Evolutionary conservation across 2,329 filamentous ascomycete genomes (phyloP).

Genomic region (Colletotrichum sp.): DNA sequence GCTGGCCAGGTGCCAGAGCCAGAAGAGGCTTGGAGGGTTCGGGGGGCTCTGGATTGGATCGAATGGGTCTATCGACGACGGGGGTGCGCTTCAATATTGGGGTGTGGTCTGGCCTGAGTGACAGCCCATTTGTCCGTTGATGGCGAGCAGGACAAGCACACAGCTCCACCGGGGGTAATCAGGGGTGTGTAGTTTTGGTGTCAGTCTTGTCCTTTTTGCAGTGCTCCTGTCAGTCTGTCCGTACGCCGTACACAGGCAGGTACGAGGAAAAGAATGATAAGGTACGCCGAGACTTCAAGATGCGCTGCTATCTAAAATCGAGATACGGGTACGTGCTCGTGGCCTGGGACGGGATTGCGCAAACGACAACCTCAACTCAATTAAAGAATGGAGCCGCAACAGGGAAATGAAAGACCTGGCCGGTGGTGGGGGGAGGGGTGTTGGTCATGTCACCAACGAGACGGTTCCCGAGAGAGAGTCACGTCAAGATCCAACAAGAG

Average conservation of each 20-base stretch:
- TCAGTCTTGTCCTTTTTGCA: background rate
- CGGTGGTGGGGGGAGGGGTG: background rate
- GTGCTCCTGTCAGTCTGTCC: background rate
- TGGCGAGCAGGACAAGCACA: background rate
- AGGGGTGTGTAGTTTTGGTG: background rate
- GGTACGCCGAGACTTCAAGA: background rate
- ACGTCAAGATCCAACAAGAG: background rate
- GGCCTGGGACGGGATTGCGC: conserved; percentile 8
- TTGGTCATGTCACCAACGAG: background rate
- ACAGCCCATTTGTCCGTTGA: conserved; percentile 13
- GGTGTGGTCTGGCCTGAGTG: conserved; percentile 2
- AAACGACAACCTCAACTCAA: background rate
- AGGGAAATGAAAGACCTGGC: background rate
- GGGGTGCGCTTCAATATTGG: background rate
- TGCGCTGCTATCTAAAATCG: background rate
- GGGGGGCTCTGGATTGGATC: background rate
- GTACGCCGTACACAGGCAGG: too few relatives aligned
- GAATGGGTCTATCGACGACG: background rate
- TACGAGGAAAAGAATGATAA: background rate
- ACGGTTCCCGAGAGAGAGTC: background rate
- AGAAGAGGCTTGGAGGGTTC: background rate
- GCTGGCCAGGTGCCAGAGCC: background rate
- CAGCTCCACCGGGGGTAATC: background rate
- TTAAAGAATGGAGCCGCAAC: background rate
- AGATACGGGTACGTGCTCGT: background rate